Conservation (phyloP, 441 rosid species). For the Populus hybrid region DNA sequence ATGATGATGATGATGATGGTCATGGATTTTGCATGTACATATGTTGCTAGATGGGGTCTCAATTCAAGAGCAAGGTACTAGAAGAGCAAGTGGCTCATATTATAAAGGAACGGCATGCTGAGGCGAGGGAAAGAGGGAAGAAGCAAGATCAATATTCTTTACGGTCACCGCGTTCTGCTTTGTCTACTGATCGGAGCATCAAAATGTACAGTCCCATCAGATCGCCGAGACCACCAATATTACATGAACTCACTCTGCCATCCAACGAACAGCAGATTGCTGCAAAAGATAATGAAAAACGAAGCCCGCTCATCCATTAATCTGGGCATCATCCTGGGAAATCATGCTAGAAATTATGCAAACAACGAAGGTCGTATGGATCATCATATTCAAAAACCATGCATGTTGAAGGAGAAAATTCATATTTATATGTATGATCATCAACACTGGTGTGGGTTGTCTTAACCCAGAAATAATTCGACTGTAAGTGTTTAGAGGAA, state of each 20-base stretch:
- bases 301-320: background rate
- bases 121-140: conserved; percentile 22
- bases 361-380: background rate
- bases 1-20: background rate
- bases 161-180: background rate
- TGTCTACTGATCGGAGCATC: conserved; percentile 6
- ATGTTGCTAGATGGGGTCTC: conserved; percentile 2
- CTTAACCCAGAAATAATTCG: background rate
- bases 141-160: background rate
- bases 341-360: background rate
- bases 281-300: background rate
- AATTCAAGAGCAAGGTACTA: background rate
- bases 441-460: background rate
- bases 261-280: background rate
- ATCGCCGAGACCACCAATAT: background rate
- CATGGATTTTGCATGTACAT: background rate
- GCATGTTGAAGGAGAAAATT: background rate
- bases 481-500: too few relatives aligned
- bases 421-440: too few relatives aligned
- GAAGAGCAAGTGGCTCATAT: background rate
- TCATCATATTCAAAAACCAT: background rate
- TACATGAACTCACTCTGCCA: background rate
- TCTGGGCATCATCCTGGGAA: too few relatives aligned
- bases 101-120: background rate
- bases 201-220: background rate